Evolutionary conservation across 805 yeast genomes (phyloP), one percentile per base, ranked within the genome.

Genomic region (Candida verbasci): DNA sequence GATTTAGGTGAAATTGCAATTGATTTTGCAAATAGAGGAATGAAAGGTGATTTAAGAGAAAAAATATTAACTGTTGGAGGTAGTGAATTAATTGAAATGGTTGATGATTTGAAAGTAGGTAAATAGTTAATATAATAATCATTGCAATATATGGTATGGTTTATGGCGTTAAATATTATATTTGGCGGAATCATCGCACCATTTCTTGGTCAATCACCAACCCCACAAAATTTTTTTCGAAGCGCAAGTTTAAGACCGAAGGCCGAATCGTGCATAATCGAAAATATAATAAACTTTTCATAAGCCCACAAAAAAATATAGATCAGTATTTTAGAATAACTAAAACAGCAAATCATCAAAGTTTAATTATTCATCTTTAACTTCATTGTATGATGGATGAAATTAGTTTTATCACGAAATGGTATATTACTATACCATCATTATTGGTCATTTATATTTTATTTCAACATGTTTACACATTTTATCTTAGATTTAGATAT

Each of bases 1-100:
- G 91, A 85, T 31, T 78, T 86, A 26, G 89, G 80, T 4, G 56
- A 62, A 31, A 79, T 73, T 25, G 84, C 77, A 11, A 61, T 74
- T 18, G 52, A 63, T 35, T 49, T 68, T 31, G 71, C 75, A 9
- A 31, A 21, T 30, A 39, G 47, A 22, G 50, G 56, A 5, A 32
- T 39, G 4, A 32, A 37, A 9, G 39, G 41, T 9, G 40, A 31
- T n/a, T 35, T 24, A 39, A 43, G 30, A 50, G 60, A 12, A 11
- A 44, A 39, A 9, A 65, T 60, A 9, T 38, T 43, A 21, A 45
- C 54, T 21, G 40, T 53, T 16, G 47, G 43, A 11, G 45, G 47
- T 7, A 43, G 37, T 24, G 56, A 60, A 28, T 38, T 60, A 18
- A 34, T 44, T 25, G 29, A 37, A 4, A 29, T 56, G 23, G 56